Evolutionary conservation across 2,329 filamentous ascomycete species (phyloP).

Genomic region (Amesomyces nigricolor): DNA sequence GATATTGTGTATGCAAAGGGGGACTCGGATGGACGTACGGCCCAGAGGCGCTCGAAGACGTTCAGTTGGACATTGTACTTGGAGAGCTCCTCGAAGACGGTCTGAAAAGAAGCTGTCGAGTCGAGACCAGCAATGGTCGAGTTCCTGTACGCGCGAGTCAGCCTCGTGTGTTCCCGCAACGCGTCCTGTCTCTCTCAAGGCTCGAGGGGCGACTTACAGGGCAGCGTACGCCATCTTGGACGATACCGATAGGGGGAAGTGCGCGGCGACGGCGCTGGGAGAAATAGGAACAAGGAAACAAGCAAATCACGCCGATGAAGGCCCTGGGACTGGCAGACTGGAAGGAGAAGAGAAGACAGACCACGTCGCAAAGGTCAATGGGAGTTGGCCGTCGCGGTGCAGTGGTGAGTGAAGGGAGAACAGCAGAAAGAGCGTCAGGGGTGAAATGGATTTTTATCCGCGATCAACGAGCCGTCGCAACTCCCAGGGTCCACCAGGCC

Average conservation of each 20-base stretch:
- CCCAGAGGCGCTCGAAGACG: conserved; percentile 82
- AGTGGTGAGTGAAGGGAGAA: conserved; percentile 15
- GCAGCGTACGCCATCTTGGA: conserved; percentile 32
- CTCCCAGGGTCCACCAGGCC: conserved; percentile 5
- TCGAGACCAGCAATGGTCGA: conserved; percentile 43
- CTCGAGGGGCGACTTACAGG: conserved; percentile 15
- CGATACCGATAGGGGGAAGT: neutral
- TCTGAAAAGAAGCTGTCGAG: conserved; percentile 48
- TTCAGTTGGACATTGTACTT: conserved; percentile 82
- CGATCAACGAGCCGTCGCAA: conserved; percentile 5
- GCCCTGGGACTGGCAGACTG: neutral
- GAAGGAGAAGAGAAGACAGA: conserved; percentile 5
- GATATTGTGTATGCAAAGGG: conserved; percentile 15
- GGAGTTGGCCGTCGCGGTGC: conserved; percentile 12
- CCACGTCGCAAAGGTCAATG: conserved; percentile 13
- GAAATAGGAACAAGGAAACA: conserved; percentile 7
- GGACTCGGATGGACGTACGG: conserved; percentile 42
- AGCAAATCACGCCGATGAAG: conserved; percentile 1
- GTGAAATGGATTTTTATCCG: conserved; percentile 24
- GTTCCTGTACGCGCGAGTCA: conserved; percentile 34
- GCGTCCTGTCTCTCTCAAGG: neutral
- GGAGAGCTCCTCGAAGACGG: conserved; percentile 57
- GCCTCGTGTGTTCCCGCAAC: neutral
- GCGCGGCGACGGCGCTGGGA: neutral
- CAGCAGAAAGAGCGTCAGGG: conserved; percentile 16